phyloP scores from a whole-genome alignment of 495 filamentous ascomycete genomes.

The Neurospora sp. region DNA sequence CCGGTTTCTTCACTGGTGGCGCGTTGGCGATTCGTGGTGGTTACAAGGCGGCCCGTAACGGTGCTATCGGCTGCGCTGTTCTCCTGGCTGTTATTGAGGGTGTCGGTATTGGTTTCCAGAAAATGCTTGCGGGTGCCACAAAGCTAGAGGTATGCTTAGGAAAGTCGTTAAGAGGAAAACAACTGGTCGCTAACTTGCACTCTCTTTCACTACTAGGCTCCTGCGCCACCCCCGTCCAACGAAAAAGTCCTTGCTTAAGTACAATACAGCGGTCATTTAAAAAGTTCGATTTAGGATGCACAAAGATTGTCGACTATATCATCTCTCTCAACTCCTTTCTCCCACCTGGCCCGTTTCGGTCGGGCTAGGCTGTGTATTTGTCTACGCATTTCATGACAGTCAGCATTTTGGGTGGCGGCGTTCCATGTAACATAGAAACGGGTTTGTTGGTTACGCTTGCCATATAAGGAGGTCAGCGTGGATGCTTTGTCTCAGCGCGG shows the following conservation, averaged over 20 bases:
- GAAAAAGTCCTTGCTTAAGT: conserved; percentile 30
- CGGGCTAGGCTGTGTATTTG: conserved; percentile 20
- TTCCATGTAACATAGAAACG: conserved; percentile 32
- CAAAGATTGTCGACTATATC: conserved; percentile 8
- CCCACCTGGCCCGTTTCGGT: conserved; percentile 7
- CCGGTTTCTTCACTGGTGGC: conserved; percentile 95
- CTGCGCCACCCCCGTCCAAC: conserved; percentile 25
- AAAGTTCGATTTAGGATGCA: neutral
- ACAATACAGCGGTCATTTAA: neutral
- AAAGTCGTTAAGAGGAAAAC: neutral
- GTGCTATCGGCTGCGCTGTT: conserved; percentile 89
- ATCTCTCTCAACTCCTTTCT: conserved; percentile 31
- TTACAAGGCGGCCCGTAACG: conserved; percentile 77
- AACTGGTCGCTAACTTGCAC: neutral
- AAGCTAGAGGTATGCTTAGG: conserved; percentile 57
- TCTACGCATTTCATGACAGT: conserved; percentile 25
- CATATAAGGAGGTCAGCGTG: conserved; percentile 3
- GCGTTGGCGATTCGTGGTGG: conserved; percentile 85
- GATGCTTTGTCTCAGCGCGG: conserved; percentile 9
- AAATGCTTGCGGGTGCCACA: conserved; percentile 89
- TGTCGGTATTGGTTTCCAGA: conserved; percentile 92
- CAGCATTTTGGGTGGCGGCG: conserved; percentile 24
- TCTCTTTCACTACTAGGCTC: conserved; percentile 15
- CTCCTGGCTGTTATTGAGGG: conserved; percentile 94
- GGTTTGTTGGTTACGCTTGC: conserved; percentile 17